Evolutionary conservation across 306 rosid species (phyloP), one percentile per base, ranked within the genome.

Genomic region (Cajanus cajan): DNA sequence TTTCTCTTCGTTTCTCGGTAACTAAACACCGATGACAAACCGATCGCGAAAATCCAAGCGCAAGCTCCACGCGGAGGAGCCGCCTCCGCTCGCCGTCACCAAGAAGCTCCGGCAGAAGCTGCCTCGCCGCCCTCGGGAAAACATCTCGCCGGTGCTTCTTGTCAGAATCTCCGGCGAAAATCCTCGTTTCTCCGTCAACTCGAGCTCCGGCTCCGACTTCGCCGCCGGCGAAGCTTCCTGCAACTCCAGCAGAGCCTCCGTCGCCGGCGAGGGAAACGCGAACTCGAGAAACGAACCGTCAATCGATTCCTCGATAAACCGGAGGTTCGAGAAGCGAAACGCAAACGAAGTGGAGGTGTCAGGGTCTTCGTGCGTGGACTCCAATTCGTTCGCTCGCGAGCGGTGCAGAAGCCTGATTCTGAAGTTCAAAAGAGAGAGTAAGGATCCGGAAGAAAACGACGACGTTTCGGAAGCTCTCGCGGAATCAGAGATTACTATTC

Each of bases 281-380:
- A 70, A 78, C 19, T 68, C 83, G 45, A 73, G 76, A 77, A 89
- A 83, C 80, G 80, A 71, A 16, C 19, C 57, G 14, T 39, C 84
- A 1, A 62, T 31, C 24, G 89, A 77, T 21, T 59, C 68, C 5
- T 22, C 50, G 59, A 84, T 85, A 40, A 73, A 66, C 72, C 72
- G 81, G 34, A 66, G 76, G 33, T 87, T 84, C 15, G 54, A 64
- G 65, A 81, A 80, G 74, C 74, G 68, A 28, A 74, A 18, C 15
- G 84, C 61, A 48, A 81, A 82, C n/a, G 92, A 85, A 40, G 79
- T 67, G 2, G 93, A 92, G 52, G 82, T 82, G 4, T 90, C 98
- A 0, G 94, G 91, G 73, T 80, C 87, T 54, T 92, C 99, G 47
- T 95, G 98, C 13, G 99, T 93, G 79, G 97, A 92, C 61, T 95